Percentiles rank a stretch among this genome's conserved stretches.
Conservation (phyloP, 495 filamentous ascomycete species). For the Neurospora discreta region DNA sequence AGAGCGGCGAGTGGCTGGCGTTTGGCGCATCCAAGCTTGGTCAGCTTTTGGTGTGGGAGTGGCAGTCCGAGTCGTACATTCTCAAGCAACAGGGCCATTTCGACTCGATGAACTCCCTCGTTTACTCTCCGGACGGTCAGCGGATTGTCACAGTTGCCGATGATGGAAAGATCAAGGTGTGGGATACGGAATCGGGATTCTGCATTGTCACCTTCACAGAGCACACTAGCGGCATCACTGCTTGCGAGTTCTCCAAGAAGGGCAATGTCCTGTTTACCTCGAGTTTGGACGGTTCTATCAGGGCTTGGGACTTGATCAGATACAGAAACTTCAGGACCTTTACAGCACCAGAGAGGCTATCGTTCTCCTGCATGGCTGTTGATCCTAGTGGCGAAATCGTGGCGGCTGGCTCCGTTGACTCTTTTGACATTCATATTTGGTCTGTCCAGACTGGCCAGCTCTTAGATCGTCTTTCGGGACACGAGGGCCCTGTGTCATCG, state of each 20-base stretch:
- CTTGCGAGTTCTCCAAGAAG: conserved; percentile 85
- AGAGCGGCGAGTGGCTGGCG: conserved; percentile 90
- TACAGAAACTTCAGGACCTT: conserved; percentile 97
- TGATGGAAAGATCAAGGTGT: conserved; percentile 96
- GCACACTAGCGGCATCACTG: conserved; percentile 90
- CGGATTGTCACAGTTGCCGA: conserved; percentile 87
- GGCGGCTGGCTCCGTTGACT: conserved; percentile 88
- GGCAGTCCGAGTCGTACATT: conserved; percentile 99
- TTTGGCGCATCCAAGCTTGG: conserved; percentile 95
- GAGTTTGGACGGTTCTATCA: conserved; percentile 82
- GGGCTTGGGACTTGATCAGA: conserved; percentile 93
- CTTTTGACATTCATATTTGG: conserved; percentile 96
- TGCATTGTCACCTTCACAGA: conserved; percentile 97
- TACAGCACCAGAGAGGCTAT: conserved; percentile 79
- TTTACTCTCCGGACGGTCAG: conserved; percentile 88
- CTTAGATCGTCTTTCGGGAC: conserved; percentile 79
- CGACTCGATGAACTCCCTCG: conserved; percentile 88
- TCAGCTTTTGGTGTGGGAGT: conserved; percentile 95
- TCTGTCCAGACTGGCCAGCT: conserved; percentile 96
- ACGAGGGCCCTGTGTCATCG: conserved; percentile 84
- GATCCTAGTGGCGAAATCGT: conserved; percentile 93
- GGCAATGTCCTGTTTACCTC: conserved; percentile 92
- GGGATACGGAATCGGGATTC: conserved; percentile 93
- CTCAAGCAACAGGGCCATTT: conserved; percentile 96
- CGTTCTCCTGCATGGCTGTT: conserved; percentile 89